Percentiles rank a stretch among this genome's conserved stretches.
Conservation (phyloP, 73 alveolate species). For the Tetrahymena borealis region DNA sequence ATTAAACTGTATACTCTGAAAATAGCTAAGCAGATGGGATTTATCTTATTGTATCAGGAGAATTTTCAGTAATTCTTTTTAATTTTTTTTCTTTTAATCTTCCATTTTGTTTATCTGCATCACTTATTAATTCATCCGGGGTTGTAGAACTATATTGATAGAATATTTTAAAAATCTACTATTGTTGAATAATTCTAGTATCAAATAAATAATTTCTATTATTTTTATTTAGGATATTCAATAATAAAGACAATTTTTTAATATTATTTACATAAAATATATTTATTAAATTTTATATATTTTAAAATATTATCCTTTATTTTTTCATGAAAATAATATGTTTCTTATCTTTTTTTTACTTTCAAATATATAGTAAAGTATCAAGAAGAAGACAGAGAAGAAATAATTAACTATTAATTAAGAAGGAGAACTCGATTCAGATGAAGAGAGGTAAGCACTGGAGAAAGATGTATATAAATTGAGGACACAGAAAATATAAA, state of each 20-base stretch:
- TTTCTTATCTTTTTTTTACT: neutral
- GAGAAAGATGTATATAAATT: neutral
- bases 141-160: no score
- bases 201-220: no score
- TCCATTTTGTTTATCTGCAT: neutral
- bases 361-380: neutral
- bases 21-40: neutral
- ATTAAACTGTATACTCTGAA: neutral
- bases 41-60: neutral
- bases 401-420: neutral
- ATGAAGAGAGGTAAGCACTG: neutral
- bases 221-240: no score
- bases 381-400: neutral
- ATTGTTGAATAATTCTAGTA: no score
- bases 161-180: no score
- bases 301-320: no score
- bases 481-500: neutral
- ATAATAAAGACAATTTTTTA: no score
- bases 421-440: neutral
- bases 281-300: no score
- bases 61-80: neutral
- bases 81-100: neutral
- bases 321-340: neutral
- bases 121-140: neutral
- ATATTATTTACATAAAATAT: no score